Base-by-base conservation (phyloP, 306 rosid species). In the Comarum palustre region DNA sequence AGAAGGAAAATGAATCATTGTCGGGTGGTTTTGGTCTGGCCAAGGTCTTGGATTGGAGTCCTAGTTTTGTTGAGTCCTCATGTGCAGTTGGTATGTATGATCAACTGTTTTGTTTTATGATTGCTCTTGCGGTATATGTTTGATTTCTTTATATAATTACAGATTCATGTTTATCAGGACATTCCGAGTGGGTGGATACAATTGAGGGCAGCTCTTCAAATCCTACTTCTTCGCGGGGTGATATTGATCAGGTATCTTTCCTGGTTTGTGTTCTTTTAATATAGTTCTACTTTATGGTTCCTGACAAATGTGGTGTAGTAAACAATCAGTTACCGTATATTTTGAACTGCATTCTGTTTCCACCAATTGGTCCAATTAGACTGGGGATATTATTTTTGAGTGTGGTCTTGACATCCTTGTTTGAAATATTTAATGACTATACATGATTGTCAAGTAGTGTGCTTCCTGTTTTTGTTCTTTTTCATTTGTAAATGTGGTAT, bases 31-130 rank as follows among this genome's bases (percentile, higher is more conserved):
- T 79, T 34, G 78, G 77, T 73, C 54, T 46, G 20, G 19, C 38
- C 69, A 81, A 72, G 58, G 80, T 73, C 72, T 78, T 82, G 22
- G 81, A 81, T 61, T 54, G 85, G 83, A 81, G 77, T 73, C 71
- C 84, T 34, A 61, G 50, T 61, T 73, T 72, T 54, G 63, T 4
- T 9, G 80, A 71, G 29, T 68, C 86, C 4, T 38, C 83, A 58
- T 75, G 71, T 82, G 82, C 83, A 74, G 66, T 75, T 22, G 90
- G 96, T 89, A 74, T 64, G 82, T 39, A 1, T 69, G 68, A 50
- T 69, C 3, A 8, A 59, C 16, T 46, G 34, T 16, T 42, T 24
- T 36, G 10, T 10, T 62, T 70, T 71, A 29, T 77, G 67, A 36
- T n/a, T 46, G 32, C 17, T 34, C 31, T 38, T 22, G 0, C 48